Evolutionary conservation across 805 yeast species (phyloP).

Genomic region (Candida ficus): DNA sequence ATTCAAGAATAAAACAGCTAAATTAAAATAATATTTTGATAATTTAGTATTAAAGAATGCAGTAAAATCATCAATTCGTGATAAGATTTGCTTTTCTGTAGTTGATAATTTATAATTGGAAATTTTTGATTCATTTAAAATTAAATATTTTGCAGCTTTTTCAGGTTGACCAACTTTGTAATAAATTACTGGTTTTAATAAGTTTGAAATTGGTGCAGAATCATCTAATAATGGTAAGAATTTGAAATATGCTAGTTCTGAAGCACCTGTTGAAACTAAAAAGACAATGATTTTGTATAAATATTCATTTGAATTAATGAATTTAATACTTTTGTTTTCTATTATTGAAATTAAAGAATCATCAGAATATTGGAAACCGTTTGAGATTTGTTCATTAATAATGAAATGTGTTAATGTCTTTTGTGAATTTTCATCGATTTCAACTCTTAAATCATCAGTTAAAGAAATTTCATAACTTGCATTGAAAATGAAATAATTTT

Average conservation of each 20-base stretch:
- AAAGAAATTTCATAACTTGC: constrained; percentile 15
- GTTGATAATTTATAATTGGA: constrained; percentile 19
- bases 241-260: constrained; percentile 14
- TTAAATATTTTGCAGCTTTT: constrained; percentile 29
- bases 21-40: constrained; percentile 33
- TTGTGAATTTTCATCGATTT: constrained; percentile 17
- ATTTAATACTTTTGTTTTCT: constrained; percentile 14
- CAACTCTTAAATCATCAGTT: constrained; percentile 9
- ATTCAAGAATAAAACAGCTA: constrained; percentile 33
- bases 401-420: not conserved
- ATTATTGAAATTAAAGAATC: constrained; percentile 12
- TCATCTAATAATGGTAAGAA: constrained; percentile 15
- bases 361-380: constrained; percentile 14
- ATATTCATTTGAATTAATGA: constrained; percentile 16
- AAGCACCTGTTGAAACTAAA: constrained; percentile 10
- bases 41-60: constrained; percentile 27
- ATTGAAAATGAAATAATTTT: constrained; percentile 17
- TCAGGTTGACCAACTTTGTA: constrained; percentile 23
- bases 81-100: constrained; percentile 20
- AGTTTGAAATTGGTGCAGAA: constrained; percentile 14
- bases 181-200: constrained; percentile 20
- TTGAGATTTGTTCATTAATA: constrained; percentile 8
- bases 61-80: constrained; percentile 18
- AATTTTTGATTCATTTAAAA: constrained; percentile 24
- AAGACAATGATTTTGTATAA: constrained; percentile 8